Evolutionary conservation across 2,329 filamentous ascomycete genomes (phyloP).

Genomic region (Exophiala oligosperma): DNA sequence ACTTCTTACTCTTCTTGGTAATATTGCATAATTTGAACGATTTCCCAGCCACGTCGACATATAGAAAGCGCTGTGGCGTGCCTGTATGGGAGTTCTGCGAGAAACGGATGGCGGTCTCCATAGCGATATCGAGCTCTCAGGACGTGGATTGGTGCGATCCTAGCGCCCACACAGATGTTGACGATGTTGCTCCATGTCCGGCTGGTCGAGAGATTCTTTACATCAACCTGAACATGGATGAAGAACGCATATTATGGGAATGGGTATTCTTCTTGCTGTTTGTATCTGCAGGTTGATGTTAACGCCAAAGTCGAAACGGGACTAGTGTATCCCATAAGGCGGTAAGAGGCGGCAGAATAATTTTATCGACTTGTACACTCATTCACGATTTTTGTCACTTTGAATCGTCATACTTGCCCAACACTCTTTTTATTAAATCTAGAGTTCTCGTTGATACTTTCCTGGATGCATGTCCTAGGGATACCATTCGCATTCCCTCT

Average conservation of each 20-base stretch:
- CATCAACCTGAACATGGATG: no score
- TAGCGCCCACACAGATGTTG: neutral
- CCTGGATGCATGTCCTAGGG: neutral
- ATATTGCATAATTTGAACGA: slow-evolving; percentile 60
- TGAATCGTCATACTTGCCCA: no score
- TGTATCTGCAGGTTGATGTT: neutral
- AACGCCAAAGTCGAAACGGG: neutral
- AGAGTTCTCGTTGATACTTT: neutral
- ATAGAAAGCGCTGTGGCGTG: slow-evolving; percentile 56
- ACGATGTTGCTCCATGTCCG: neutral
- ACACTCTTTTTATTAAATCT: neutral
- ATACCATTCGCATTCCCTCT: neutral
- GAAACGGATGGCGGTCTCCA: slow-evolving; percentile 65
- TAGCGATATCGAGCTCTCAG: slow-evolving; percentile 28
- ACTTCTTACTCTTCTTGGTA: slow-evolving; percentile 37
- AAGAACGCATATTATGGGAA: neutral
- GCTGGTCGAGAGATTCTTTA: neutral
- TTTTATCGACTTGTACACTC: neutral
- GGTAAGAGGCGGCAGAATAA: slow-evolving; percentile 20
- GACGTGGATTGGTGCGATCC: neutral
- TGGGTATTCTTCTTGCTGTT: neutral
- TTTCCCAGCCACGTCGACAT: slow-evolving; percentile 61
- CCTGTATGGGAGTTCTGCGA: slow-evolving; percentile 57
- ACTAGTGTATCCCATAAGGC: slow-evolving; percentile 1
- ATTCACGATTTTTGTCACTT: neutral